Percentiles rank a stretch among this genome's conserved stretches.
Conservation (phyloP, 2,329 filamentous ascomycete genomes). For the Fusarium hainanense region DNA sequence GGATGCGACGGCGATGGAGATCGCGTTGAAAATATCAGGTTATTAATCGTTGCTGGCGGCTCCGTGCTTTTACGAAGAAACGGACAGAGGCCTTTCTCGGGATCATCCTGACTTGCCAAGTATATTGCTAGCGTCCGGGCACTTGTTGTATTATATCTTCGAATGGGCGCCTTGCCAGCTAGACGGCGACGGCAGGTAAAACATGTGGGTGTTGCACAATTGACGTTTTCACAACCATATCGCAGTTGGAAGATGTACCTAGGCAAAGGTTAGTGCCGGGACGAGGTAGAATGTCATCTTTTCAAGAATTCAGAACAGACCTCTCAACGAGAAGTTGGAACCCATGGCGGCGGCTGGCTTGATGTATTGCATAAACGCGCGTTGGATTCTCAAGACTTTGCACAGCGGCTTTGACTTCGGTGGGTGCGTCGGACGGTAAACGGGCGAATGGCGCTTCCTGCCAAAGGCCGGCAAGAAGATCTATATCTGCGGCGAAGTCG, state of each 20-base stretch:
- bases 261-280: too few relatives aligned
- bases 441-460: constrained; percentile 69
- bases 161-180: constrained; percentile 74
- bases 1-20: constrained; percentile 34
- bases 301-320: too few relatives aligned
- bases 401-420: constrained; percentile 65
- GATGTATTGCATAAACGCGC: constrained; percentile 69
- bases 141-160: constrained; percentile 83
- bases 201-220: constrained; percentile 81
- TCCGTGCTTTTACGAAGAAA: constrained; percentile 57
- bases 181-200: constrained; percentile 79
- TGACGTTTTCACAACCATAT: constrained; percentile 76
- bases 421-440: constrained; percentile 69
- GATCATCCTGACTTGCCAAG: constrained; percentile 82
- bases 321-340: constrained; percentile 76
- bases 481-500: constrained; percentile 53
- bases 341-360: constrained; percentile 69
- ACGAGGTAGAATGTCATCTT: too few relatives aligned
- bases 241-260: constrained; percentile 82
- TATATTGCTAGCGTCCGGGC: constrained; percentile 84
- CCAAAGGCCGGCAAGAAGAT: constrained; percentile 69
- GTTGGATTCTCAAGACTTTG: constrained; percentile 71
- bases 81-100: constrained; percentile 75
- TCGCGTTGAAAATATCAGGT: constrained; percentile 57
- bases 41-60: constrained; percentile 59